Percentiles rank a stretch among this genome's conserved stretches.
Evolutionary conservation across 1,284 basidiomycete genomes (phyloP).

Genomic region (Athelia sp.): DNA sequence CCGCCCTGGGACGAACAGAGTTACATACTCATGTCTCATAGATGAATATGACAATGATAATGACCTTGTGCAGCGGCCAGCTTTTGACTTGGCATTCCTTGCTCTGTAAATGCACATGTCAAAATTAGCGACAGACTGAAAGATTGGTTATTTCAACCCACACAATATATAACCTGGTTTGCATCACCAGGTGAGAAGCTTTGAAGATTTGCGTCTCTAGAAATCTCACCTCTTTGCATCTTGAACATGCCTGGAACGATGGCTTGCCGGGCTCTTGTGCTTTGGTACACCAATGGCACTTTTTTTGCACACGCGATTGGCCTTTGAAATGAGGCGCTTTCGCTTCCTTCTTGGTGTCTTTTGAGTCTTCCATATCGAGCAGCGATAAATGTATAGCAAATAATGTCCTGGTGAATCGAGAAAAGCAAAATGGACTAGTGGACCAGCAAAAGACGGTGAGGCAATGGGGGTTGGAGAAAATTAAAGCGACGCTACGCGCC

Average conservation of each 20-base stretch:
- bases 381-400: no score
- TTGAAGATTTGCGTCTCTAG: no score
- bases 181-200: no score
- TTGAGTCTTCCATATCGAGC: no score
- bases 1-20: background rate
- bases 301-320: conserved; percentile 3
- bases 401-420: no score
- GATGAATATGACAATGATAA: no score
- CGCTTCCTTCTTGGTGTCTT: background rate
- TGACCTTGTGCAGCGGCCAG: conserved; percentile 6
- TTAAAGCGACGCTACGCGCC: no score
- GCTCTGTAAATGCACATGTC: background rate
- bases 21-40: no score
- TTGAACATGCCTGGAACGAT: conserved; percentile 3
- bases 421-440: no score
- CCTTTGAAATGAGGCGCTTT: conserved; percentile 5
- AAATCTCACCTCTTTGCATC: conserved; percentile 7
- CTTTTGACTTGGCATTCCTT: conserved; percentile 6
- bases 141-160: background rate
- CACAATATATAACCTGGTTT: conserved; percentile 6
- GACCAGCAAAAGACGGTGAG: no score
- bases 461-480: no score
- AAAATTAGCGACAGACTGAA: background rate
- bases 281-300: conserved; percentile 6
- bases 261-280: conserved; percentile 2